These are phyloP conservation scores for Suhomyces bribrorum DNA, from an alignment of 1,139 yeast genomes.

Conservation along the genomic window DNA sequence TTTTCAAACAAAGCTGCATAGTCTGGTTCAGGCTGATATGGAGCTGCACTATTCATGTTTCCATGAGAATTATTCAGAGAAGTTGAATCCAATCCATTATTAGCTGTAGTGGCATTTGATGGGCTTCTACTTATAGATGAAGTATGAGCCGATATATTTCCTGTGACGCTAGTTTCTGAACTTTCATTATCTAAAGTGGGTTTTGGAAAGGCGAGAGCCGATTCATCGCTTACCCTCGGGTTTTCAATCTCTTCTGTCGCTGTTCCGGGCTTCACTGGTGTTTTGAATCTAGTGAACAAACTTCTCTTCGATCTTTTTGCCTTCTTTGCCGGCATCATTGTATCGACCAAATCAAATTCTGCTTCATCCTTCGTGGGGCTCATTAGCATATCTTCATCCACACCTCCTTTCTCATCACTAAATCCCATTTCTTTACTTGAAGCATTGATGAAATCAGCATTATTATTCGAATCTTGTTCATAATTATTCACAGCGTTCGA, in stretches of 20 bases:
- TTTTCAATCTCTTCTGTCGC: slow-evolving; percentile 11
- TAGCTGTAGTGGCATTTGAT: slow-evolving; percentile 21
- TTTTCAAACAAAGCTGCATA: slow-evolving; percentile 49
- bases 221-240: slow-evolving; percentile 8
- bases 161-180: slow-evolving; percentile 16
- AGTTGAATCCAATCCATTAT: slow-evolving; percentile 12
- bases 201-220: slow-evolving; percentile 1
- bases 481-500: slow-evolving; percentile 7
- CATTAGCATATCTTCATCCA: slow-evolving; percentile 9
- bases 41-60: slow-evolving; percentile 4
- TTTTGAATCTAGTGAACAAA: slow-evolving; percentile 44
- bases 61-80: slow-evolving; percentile 18
- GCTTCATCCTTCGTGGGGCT: slow-evolving; percentile 9
- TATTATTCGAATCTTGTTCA: slow-evolving; percentile 5
- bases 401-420: background rate
- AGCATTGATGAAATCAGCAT: slow-evolving; percentile 1
- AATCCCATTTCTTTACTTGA: background rate
- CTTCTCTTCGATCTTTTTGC: slow-evolving; percentile 38
- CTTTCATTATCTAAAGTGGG: slow-evolving; percentile 15
- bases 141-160: slow-evolving; percentile 17
- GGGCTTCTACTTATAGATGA: slow-evolving; percentile 29
- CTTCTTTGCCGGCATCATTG: slow-evolving; percentile 24
- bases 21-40: slow-evolving; percentile 34
- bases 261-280: slow-evolving; percentile 28
- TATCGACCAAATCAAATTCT: slow-evolving; percentile 6